Evolutionary conservation across 768 basidiomycete species (phyloP), one percentile per base, ranked within the genome.

Genomic region (Leccinum variicolor): DNA sequence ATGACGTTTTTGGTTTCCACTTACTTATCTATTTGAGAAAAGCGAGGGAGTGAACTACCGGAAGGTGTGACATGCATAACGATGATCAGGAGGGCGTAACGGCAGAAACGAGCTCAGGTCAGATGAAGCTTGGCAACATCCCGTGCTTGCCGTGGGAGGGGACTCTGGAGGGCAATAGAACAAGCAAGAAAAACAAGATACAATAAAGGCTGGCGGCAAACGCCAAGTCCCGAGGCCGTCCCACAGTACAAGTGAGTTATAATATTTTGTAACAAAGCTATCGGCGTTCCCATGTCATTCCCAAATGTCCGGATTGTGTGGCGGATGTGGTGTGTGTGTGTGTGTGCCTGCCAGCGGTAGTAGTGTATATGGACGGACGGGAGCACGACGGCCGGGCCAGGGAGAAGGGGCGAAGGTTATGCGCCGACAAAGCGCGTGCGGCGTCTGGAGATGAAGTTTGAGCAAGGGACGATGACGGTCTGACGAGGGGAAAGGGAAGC

Each of bases 101-200:
- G 50, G 58, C n/a, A 17, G 11, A 10, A 31, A 43, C n/a, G 7
- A 26, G 3, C 6, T 41, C 33, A 33, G 57, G 45, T 36, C 4
- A 7, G 47, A 25, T 7, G 53, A 31, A 15, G 29, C 39, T 51
- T 41, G 53, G 28, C 54, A 52, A 28, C 15, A 11, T 13, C 28
- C 61, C 61, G 61, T 62, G 17, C 52, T 54, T 50, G 61, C 52
- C 61, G 61, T 62, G 61, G 62, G 55, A 61, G 53, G 29, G 41
- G 41, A 43, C 11, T 43, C 19, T 43, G 41, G 43, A n/a, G 14
- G 39, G 36, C 41, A 26, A 23, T 47, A 26, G 23, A 26, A 25
- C 46, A 47, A 26, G 46, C 41, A 47, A 47, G 47, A n/a, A 17
- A 28, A 25, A 13, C 19, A 46, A 33, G 33, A 41, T 13, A 33